Evolutionary conservation across 1,139 yeast species (phyloP).

Genomic region (Magnusiomyces suaveolens): DNA sequence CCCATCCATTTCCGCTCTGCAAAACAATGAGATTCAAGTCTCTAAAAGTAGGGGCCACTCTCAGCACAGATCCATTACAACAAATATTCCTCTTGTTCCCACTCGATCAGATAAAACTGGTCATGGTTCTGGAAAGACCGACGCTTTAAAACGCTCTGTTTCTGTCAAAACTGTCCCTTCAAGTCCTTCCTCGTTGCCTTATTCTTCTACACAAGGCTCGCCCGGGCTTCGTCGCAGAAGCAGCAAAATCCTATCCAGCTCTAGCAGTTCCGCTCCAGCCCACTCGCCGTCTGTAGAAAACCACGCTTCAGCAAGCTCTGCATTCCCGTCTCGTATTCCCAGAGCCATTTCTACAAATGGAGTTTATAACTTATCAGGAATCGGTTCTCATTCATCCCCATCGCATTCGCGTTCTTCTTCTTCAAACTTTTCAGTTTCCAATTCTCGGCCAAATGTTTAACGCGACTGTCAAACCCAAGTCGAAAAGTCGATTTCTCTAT

Average conservation of each 20-base stretch:
- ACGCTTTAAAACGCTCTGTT: background rate
- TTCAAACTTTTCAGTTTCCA: too few species aligned
- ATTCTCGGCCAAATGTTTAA: too few species aligned
- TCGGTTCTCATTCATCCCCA: background rate
- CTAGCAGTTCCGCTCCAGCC: too few species aligned
- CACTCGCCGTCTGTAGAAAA: too few species aligned
- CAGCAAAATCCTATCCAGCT: too few species aligned
- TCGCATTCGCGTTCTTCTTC: background rate
- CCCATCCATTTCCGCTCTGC: background rate
- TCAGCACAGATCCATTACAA: background rate
- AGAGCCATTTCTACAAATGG: background rate
- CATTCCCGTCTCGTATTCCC: background rate
- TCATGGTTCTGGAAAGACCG: background rate
- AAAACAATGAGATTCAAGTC: background rate
- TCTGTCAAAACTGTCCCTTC: background rate
- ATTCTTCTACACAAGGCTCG: too few species aligned
- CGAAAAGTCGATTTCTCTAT: too few species aligned
- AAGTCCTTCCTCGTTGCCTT: too few species aligned
- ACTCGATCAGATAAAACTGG: background rate
- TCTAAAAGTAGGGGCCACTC: background rate
- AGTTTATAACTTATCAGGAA: background rate
- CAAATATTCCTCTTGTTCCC: background rate
- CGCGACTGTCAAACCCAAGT: too few species aligned
- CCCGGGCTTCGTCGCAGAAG: too few species aligned
- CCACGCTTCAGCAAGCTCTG: too few species aligned